A percentile compares a stretch with the other conserved stretches of the same genome.
These are phyloP conservation scores for Populus euphratica DNA, from an alignment of 345 rosid species.

Conservation along the genomic window DNA sequence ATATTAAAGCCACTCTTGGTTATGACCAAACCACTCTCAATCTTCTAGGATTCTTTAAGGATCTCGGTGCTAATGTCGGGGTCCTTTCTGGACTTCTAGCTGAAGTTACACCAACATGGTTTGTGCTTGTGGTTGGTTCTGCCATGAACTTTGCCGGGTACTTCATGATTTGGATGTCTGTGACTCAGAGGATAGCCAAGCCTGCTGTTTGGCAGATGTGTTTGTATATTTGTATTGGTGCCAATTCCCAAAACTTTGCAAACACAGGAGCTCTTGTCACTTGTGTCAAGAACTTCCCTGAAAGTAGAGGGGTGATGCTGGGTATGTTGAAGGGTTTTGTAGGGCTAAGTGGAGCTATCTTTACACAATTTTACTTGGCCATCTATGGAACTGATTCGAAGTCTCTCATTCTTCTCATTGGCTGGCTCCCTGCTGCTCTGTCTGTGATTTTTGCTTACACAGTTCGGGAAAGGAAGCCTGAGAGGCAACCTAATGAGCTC, in stretches of 20 bases:
- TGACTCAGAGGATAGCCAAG: constrained; percentile 53
- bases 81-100: constrained; percentile 75
- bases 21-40: constrained; percentile 80
- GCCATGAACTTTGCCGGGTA: constrained; percentile 81
- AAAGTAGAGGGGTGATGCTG: constrained; percentile 72
- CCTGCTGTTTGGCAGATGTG: constrained; percentile 90
- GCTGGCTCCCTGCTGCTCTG: constrained; percentile 78
- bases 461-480: constrained; percentile 46
- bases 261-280: constrained; percentile 87
- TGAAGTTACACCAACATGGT: constrained; percentile 88
- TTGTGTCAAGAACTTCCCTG: constrained; percentile 82
- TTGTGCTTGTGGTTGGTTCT: constrained; percentile 67
- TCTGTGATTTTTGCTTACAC: constrained; percentile 69
- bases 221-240: constrained; percentile 67
- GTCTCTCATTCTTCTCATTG: constrained; percentile 68
- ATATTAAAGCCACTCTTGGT: constrained; percentile 65
- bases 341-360: constrained; percentile 79
- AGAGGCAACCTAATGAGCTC: constrained; percentile 53
- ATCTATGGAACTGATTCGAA: constrained; percentile 71
- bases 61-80: constrained; percentile 83
- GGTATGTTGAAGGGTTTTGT: constrained; percentile 80
- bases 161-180: constrained; percentile 82
- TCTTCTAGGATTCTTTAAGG: constrained; percentile 78
- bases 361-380: constrained; percentile 79
- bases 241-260: constrained; percentile 83